Evolutionary conservation across 2,329 filamentous ascomycete genomes (phyloP).

Genomic region (Ambrosiella cleistominuta): DNA sequence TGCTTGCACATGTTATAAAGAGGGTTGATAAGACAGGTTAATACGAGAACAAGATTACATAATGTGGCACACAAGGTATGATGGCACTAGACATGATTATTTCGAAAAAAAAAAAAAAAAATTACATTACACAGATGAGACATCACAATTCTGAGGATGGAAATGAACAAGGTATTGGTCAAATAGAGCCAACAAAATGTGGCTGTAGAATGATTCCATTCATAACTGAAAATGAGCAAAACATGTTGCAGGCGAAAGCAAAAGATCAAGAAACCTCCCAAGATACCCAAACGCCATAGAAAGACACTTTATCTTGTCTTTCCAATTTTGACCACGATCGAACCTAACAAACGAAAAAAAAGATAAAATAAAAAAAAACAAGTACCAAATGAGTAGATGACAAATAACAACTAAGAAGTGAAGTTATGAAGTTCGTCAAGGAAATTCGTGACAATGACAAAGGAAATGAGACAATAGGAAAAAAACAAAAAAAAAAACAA

Average conservation of each 20-base stretch:
- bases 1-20: neutral
- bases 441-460: constrained; percentile 6
- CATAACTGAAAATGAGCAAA: neutral
- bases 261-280: neutral
- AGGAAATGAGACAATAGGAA: constrained; percentile 2
- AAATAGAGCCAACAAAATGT: neutral
- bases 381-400: neutral
- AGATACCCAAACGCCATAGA: neutral
- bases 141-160: neutral
- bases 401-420: constrained; percentile 3
- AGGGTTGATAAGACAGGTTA: neutral
- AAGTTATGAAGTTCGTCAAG: neutral
- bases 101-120: neutral
- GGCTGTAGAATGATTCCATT: neutral
- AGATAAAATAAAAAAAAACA: constrained; percentile 1
- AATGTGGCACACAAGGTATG: neutral
- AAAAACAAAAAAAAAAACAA: constrained; percentile 6
- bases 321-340: neutral
- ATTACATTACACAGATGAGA: neutral
- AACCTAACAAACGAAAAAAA: neutral
- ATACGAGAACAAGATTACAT: neutral
- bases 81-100: neutral
- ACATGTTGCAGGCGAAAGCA: neutral
- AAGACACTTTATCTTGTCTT: neutral
- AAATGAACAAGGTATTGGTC: neutral